Evolutionary conservation across 2,329 filamentous ascomycete species (phyloP).

Genomic region (Pestalotiopsis sp.): DNA sequence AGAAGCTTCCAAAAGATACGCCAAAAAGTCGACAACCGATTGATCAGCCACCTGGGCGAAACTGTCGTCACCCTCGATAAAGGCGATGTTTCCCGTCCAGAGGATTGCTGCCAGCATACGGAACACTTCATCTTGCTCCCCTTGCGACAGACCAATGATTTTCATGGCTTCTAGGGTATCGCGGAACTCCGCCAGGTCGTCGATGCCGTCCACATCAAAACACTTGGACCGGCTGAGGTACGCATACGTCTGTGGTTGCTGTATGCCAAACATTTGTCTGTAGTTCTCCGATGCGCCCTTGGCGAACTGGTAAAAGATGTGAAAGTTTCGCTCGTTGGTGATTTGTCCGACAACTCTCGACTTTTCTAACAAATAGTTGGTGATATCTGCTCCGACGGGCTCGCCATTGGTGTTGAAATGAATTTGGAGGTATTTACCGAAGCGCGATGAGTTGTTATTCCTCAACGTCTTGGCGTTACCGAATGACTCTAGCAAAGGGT

Average conservation of each 20-base stretch:
- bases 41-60: conserved; percentile 86
- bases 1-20: conserved; percentile 89
- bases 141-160: conserved; percentile 83
- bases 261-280: conserved; percentile 83
- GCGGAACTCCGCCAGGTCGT: conserved; percentile 83
- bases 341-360: conserved; percentile 94
- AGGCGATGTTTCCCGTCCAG: conserved; percentile 94
- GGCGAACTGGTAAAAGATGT: conserved; percentile 99
- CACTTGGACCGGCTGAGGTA: conserved; percentile 96
- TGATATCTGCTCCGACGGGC: conserved; percentile 94
- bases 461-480: conserved; percentile 97
- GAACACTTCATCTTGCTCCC: conserved; percentile 95
- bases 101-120: conserved; percentile 88
- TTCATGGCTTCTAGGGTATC: conserved; percentile 95
- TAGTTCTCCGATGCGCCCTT: conserved; percentile 90
- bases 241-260: conserved; percentile 86
- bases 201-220: conserved; percentile 89
- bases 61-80: conserved; percentile 83
- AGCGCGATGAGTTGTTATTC: conserved; percentile 98
- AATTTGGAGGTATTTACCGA: conserved; percentile 97
- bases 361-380: conserved; percentile 96
- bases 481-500: conserved; percentile 94
- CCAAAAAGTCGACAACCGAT: conserved; percentile 91
- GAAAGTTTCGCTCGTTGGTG: conserved; percentile 93
- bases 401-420: conserved; percentile 92